Base-by-base conservation (phyloP, 352 stramenopile species). In the Phytophthora macrochlamydospora region DNA sequence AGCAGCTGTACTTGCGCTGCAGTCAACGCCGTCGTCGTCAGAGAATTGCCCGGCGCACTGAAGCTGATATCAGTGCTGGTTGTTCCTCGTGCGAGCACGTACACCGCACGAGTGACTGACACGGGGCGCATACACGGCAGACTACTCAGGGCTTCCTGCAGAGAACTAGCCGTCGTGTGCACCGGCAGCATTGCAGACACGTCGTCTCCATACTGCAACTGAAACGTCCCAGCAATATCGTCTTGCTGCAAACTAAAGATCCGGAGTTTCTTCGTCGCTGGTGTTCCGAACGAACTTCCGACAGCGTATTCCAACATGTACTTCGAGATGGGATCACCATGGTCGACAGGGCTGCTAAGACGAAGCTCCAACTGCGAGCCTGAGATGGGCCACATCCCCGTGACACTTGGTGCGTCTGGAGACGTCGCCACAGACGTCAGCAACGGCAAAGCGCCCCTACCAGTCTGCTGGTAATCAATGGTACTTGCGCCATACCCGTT, bases 401-500 rank as follows among this genome's bases (percentile, higher is more conserved):
- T 76, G 12, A 94, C 75, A 6, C 30, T 65, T 24, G 75, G 79
- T 4, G 70, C 49, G 3, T 72, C 75, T 7, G 87, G 83, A 7
- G 61, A 62, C 1, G 56, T 78, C 0, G 69, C 67, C 7, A 83
- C 62, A 7, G 65, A 72, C n/a, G 80, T 69, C 28, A 75, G 56
- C 35, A 92, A 51, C 11, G 79, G 81, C 24, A 89, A 51, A 1
- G 76, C 83, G 8, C 87, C 87, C 64, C 76, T 80, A 14, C 87
- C 87, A 14, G 70, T 51, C 4, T 68, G 73, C 57, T 94, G 87
- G n/a, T 92, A 76, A 0, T 75, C 49, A 33, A 85, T 79, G 0
- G 83, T 92, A 30, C 79, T 80, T 2, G 60, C 24, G 13, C 87
- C 79, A n/a, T 90, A 93, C 0, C 84, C 84, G 59, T 91, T 91